Conservation (phyloP, 2,329 filamentous ascomycete species). For the Scedosporium boydii region DNA sequence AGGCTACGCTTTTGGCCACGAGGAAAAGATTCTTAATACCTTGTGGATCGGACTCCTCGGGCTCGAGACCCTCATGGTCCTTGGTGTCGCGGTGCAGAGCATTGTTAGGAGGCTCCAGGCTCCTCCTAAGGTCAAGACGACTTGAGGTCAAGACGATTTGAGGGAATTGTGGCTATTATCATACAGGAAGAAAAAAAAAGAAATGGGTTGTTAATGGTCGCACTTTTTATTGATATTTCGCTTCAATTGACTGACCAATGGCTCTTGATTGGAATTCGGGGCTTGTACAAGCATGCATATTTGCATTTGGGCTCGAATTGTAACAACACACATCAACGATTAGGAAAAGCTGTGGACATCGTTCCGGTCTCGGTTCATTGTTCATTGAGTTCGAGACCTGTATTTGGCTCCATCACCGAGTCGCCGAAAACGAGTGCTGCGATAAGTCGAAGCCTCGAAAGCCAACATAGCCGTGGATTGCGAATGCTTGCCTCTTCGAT, state of each 20-base stretch:
- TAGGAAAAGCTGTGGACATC: no score
- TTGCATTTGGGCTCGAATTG: no score
- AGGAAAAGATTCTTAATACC: constrained; percentile 32
- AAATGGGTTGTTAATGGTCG: not conserved
- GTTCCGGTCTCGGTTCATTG: no score
- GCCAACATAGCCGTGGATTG: no score
- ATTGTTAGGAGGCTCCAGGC: constrained; percentile 9
- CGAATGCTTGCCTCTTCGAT: no score
- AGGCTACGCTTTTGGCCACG: constrained; percentile 19
- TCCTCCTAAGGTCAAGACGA: constrained; percentile 4
- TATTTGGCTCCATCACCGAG: no score
- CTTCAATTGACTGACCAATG: no score
- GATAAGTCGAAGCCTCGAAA: no score
- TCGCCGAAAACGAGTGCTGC: no score
- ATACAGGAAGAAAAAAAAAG: not conserved
- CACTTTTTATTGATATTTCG: not conserved
- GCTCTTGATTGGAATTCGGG: not conserved
- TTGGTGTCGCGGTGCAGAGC: constrained; percentile 25
- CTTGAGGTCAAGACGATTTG: constrained; percentile 4
- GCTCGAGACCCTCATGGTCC: constrained; percentile 33
- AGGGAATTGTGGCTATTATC: not conserved
- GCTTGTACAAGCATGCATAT: no score
- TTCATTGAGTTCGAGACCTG: no score
- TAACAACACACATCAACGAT: no score
- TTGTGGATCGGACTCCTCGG: constrained; percentile 37